A percentile compares a stretch with the other conserved stretches of the same genome.
These are phyloP conservation scores for Marasmius oreades DNA, from an alignment of 1,284 basidiomycete genomes.

Conservation along the genomic window DNA sequence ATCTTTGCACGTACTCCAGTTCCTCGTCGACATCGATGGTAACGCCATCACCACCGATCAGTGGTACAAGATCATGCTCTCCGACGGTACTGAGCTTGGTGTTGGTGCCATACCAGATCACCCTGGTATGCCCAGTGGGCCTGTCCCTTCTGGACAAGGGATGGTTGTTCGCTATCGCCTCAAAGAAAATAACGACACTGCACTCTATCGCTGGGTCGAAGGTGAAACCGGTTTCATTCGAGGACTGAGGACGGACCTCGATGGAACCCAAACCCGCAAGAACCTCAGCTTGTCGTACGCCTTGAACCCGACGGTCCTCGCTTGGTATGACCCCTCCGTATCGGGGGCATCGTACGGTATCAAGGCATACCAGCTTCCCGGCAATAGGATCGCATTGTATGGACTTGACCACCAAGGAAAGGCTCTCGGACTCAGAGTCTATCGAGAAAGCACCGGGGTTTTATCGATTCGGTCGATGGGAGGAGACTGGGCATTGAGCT, in stretches of 20 bases:
- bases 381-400: not conserved
- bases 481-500: not conserved
- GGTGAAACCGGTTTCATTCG: not conserved
- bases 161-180: not conserved
- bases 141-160: not conserved
- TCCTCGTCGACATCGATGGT: not conserved
- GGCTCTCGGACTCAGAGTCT: not conserved
- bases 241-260: not conserved
- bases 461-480: not conserved
- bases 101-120: not conserved
- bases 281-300: not conserved
- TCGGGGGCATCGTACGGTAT: not conserved
- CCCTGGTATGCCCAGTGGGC: not conserved
- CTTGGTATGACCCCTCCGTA: not conserved
- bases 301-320: not conserved
- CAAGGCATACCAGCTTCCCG: not conserved
- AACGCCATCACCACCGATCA: not conserved
- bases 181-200: not conserved
- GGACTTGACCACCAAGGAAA: not conserved
- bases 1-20: not conserved
- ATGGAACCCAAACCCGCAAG: not conserved
- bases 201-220: not conserved
- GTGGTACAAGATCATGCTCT: not conserved
- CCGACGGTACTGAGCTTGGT: not conserved
- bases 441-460: not conserved